Evolutionary conservation across 192 early-diverging fungal genomes (phyloP).

Genomic region (Coemansia sp.): DNA sequence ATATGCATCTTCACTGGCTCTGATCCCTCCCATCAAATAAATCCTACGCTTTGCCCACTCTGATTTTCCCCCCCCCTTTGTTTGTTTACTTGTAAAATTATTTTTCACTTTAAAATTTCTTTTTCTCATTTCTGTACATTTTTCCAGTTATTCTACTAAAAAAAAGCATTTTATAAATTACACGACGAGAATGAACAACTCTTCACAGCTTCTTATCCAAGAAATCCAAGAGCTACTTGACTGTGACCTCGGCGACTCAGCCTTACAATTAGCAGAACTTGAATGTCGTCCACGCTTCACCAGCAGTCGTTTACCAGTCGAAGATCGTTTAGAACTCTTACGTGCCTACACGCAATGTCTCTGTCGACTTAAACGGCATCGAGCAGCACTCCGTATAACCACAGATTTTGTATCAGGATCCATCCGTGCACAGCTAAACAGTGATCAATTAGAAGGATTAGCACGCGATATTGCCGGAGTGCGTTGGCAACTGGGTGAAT

Average conservation of each 20-base stretch:
- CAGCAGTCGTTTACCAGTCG: slow-evolving; percentile 1
- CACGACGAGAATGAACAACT: not conserved
- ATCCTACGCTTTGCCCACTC: too few relatives aligned
- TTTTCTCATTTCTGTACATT: not conserved
- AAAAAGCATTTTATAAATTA: not conserved
- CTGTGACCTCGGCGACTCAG: slow-evolving; percentile 38
- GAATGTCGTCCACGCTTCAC: slow-evolving; percentile 22
- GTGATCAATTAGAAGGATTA: slow-evolving; percentile 23
- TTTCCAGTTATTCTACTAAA: not conserved
- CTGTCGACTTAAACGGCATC: slow-evolving; percentile 15
- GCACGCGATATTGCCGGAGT: slow-evolving; percentile 35
- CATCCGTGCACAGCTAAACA: slow-evolving; percentile 10
- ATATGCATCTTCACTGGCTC: too few relatives aligned
- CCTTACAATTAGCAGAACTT: slow-evolving; percentile 40
- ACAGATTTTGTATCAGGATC: slow-evolving; percentile 29
- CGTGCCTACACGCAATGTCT: slow-evolving; percentile 17
- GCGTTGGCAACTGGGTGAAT: slow-evolving; percentile 35
- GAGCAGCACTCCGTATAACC: slow-evolving; percentile 15
- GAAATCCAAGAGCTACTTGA: slow-evolving; percentile 39
- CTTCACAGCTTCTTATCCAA: slow-evolving; percentile 9
- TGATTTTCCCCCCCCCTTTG: too few relatives aligned
- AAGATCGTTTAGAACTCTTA: slow-evolving; percentile 21
- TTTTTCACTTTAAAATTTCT: too few relatives aligned
- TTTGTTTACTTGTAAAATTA: too few relatives aligned
- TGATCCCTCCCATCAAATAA: too few relatives aligned